Evolutionary conservation across 805 yeast species (phyloP).

Genomic region (Nematodospora valgi): DNA sequence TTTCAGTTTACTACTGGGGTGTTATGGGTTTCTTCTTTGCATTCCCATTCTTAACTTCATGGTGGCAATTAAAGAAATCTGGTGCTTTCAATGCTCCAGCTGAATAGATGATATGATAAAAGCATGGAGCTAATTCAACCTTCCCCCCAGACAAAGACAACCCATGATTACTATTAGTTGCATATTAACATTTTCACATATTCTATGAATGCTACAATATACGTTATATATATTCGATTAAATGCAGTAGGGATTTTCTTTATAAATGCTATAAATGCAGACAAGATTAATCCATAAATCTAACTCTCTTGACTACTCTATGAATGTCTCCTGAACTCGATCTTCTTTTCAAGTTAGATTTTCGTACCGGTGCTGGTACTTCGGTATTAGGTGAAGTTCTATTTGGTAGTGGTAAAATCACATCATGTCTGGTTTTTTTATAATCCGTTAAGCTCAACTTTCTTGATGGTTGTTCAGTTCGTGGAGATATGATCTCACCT

Average conservation of each 20-base stretch:
- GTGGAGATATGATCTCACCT: not conserved
- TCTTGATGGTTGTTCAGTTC: not conserved
- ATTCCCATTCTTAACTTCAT: slow-evolving; percentile 73
- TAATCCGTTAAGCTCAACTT: slow-evolving; percentile 5
- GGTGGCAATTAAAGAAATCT: slow-evolving; percentile 83
- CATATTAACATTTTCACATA: too few relatives aligned
- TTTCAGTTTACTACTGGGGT: slow-evolving; percentile 76
- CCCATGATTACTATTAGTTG: too few relatives aligned
- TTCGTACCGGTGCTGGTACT: not conserved
- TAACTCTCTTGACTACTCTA: not conserved
- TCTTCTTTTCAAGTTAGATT: not conserved
- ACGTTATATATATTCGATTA: too few relatives aligned
- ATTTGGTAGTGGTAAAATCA: not conserved
- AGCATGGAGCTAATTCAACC: too few relatives aligned
- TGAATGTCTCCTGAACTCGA: not conserved
- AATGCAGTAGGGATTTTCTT: too few relatives aligned
- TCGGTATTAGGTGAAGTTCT: too few relatives aligned
- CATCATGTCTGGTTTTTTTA: not conserved
- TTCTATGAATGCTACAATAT: too few relatives aligned
- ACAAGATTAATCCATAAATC: not conserved
- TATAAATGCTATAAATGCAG: too few relatives aligned
- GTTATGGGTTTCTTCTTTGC: slow-evolving; percentile 52
- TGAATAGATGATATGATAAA: slow-evolving; percentile 1
- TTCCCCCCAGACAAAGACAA: too few relatives aligned
- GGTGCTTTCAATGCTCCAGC: slow-evolving; percentile 42